These are phyloP conservation scores for Drechslerella dactyloides DNA, from an alignment of 2,329 filamentous ascomycete species.

Conservation along the genomic window DNA sequence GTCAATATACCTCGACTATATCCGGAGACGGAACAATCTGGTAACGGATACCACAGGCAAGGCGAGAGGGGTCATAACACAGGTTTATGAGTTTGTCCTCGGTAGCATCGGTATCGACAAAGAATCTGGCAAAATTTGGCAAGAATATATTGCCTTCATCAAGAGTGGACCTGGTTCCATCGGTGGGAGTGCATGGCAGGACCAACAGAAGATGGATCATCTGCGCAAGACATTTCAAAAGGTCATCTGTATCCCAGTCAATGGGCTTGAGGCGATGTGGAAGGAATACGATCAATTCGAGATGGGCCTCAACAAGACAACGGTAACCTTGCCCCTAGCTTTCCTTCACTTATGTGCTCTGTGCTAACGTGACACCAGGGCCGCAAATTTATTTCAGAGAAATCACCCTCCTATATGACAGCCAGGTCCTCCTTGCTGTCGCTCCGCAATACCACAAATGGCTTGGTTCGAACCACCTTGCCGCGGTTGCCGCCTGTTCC, in stretches of 20 bases:
- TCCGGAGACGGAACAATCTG: slow-evolving; percentile 87
- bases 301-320: slow-evolving; percentile 89
- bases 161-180: slow-evolving; percentile 83
- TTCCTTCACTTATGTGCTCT: not conserved
- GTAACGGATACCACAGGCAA: slow-evolving; percentile 77
- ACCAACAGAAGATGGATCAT: slow-evolving; percentile 96
- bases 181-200: slow-evolving; percentile 89
- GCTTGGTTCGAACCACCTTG: slow-evolving; percentile 76
- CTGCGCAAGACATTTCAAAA: slow-evolving; percentile 90
- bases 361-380: slow-evolving; percentile 64
- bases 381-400: slow-evolving; percentile 91
- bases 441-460: slow-evolving; percentile 83
- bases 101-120: slow-evolving; percentile 89
- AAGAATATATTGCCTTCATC: slow-evolving; percentile 92
- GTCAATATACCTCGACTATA: slow-evolving; percentile 93
- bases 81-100: slow-evolving; percentile 91
- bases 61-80: slow-evolving; percentile 78
- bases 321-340: slow-evolving; percentile 64
- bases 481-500: slow-evolving; percentile 81
- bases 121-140: slow-evolving; percentile 87
- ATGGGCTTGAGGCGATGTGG: slow-evolving; percentile 83
- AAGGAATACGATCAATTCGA: slow-evolving; percentile 98
- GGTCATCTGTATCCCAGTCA: slow-evolving; percentile 84
- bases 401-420: slow-evolving; percentile 93
- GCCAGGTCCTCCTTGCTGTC: slow-evolving; percentile 88